phyloP scores from a whole-genome alignment of 2,329 filamentous ascomycete genomes.

The Fusarium tupiense region DNA sequence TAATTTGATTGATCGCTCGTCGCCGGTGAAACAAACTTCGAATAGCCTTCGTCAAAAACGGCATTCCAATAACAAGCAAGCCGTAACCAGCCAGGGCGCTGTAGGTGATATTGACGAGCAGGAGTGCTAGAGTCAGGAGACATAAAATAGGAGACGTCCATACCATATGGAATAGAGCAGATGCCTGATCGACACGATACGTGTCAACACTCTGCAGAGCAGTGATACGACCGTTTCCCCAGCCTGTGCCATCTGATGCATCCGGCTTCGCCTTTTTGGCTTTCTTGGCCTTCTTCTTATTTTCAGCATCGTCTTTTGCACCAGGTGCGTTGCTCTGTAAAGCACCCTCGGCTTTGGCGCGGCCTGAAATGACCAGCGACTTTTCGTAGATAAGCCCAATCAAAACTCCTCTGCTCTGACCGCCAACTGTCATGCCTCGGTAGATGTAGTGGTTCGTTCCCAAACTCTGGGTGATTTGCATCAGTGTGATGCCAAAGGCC shows the following conservation, averaged over 20 bases:
- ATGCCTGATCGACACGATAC: constrained; percentile 89
- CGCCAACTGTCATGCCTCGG: constrained; percentile 89
- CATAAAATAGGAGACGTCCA: constrained; percentile 88
- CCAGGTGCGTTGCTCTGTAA: constrained; percentile 50
- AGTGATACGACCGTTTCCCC: constrained; percentile 91
- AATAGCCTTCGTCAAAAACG: constrained; percentile 80
- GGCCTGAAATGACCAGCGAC: constrained; percentile 85
- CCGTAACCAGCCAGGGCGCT: constrained; percentile 90
- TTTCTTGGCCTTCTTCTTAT: constrained; percentile 52
- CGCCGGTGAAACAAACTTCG: constrained; percentile 79
- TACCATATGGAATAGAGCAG: constrained; percentile 87
- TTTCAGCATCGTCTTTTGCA: constrained; percentile 55
- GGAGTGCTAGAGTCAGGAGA: constrained; percentile 79
- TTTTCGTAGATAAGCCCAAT: constrained; percentile 93
- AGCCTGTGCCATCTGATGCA: constrained; percentile 75
- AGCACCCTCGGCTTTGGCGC: constrained; percentile 83
- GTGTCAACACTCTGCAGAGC: constrained; percentile 97
- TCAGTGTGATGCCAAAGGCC: constrained; percentile 82
- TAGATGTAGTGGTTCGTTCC: constrained; percentile 93
- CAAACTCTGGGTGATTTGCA: constrained; percentile 86
- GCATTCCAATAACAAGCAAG: constrained; percentile 80
- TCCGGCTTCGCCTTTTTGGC: constrained; percentile 54
- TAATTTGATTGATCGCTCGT: constrained; percentile 88
- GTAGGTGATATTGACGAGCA: constrained; percentile 89
- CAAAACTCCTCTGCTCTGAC: constrained; percentile 80